These are phyloP conservation scores for Drechslerella stenobrocha DNA, from an alignment of 2,329 filamentous ascomycete genomes.

Conservation along the genomic window DNA sequence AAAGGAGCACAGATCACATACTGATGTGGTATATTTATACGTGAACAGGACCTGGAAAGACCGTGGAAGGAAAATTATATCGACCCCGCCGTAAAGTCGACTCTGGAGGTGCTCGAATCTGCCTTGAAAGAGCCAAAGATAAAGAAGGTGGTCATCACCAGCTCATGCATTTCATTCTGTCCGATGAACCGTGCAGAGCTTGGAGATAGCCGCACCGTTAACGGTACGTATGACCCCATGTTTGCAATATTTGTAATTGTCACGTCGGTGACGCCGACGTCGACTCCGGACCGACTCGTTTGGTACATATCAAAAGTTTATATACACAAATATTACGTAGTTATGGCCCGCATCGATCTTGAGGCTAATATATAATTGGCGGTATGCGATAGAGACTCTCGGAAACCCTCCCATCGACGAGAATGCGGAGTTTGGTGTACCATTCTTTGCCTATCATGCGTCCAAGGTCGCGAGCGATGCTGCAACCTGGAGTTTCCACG, in stretches of 20 bases:
- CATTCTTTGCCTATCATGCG: conserved; percentile 36
- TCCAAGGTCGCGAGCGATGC: conserved; percentile 38
- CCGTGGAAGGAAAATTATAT: conserved; percentile 39
- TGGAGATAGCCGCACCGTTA: conserved; percentile 29
- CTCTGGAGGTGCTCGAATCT: conserved; percentile 17
- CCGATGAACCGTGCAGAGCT: conserved; percentile 23
- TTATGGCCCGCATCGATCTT: too few relatives aligned
- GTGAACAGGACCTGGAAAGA: not conserved
- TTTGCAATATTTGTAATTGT: not conserved
- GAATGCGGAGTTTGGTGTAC: conserved; percentile 28
- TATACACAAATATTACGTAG: too few relatives aligned
- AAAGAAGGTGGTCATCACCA: conserved; percentile 70
- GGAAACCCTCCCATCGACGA: conserved; percentile 36
- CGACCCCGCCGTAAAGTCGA: conserved; percentile 30
- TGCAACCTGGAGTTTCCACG: conserved; percentile 39
- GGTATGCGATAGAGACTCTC: conserved; percentile 7
- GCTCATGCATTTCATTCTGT: conserved; percentile 55
- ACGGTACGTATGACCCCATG: conserved; percentile 14
- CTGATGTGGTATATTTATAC: not conserved
- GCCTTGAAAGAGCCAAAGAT: conserved; percentile 58
- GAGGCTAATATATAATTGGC: not conserved
- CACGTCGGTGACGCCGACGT: not conserved
- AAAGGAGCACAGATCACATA: too few relatives aligned
- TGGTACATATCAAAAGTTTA: too few relatives aligned
- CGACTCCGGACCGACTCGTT: too few relatives aligned